phyloP scores from a whole-genome alignment of 352 stramenopile species.

The Phytophthora sansomeana region DNA sequence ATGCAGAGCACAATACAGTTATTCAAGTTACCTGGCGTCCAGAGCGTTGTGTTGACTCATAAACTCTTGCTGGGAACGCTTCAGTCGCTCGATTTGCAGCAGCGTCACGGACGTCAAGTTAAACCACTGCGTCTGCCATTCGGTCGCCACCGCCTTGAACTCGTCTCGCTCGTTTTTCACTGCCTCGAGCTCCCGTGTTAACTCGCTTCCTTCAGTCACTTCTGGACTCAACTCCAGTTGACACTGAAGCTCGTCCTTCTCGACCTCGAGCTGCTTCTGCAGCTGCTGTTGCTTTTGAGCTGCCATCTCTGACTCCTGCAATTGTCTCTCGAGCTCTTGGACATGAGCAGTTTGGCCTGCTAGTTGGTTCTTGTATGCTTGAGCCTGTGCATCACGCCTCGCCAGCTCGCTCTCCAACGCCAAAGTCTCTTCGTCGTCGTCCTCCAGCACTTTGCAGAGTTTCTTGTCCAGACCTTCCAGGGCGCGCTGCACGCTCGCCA shows the following conservation, averaged over 20 bases:
- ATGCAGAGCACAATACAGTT: no score
- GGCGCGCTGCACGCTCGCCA: constrained; percentile 9
- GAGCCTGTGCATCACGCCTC: constrained; percentile 5
- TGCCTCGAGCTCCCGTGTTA: neutral
- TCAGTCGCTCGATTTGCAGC: neutral
- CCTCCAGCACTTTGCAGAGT: constrained; percentile 16
- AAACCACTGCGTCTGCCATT: neutral
- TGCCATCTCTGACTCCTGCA: neutral
- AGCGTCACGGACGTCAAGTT: neutral
- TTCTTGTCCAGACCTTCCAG: constrained; percentile 14
- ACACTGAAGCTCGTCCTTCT: constrained; percentile 12
- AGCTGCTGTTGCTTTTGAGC: neutral
- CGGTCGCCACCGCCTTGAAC: neutral
- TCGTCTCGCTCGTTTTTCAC: neutral
- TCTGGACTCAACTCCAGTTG: constrained; percentile 10
- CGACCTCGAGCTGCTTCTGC: constrained; percentile 3
- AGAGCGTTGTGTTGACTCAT: neutral
- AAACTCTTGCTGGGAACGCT: neutral
- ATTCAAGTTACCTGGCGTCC: neutral
- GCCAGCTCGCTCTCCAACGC: constrained; percentile 5
- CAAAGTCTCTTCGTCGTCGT: constrained; percentile 1
- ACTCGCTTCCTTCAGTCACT: neutral
- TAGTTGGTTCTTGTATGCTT: constrained; percentile 17
- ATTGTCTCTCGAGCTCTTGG: constrained; percentile 19
- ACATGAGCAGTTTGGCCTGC: constrained; percentile 1